Evolutionary conservation across 768 basidiomycete species (phyloP), one percentile per base, ranked within the genome.

Genomic region (Mycena galopus): DNA sequence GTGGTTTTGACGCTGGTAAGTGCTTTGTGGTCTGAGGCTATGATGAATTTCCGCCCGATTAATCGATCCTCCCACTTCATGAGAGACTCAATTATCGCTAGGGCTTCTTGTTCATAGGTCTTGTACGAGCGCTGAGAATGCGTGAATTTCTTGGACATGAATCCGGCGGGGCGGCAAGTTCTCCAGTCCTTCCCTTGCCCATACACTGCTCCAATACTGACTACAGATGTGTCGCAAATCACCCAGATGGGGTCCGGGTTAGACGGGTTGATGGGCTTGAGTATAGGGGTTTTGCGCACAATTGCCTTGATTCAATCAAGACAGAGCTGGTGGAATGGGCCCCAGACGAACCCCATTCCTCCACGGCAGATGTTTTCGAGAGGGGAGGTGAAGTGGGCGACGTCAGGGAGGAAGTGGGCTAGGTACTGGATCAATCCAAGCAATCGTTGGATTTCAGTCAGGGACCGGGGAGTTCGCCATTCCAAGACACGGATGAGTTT

Each of bases 101-200:
- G 23, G 0, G 64, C 64, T 25, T 65, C 64, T 7, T 65, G 64
- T 23, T 65, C 64, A 19, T 65, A 65, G 9, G 64, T 65, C 27
- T 65, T 65, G 27, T 65, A 65, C 2, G 64, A 65, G 6, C 51
- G 30, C 33, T 65, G 63, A 3, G 63, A 32, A 4, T 53, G 8
- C 0, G 65, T 66, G 39, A 66, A 66, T 23, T 66, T 66, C 53
- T 66, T 66, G 25, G 65, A 66, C 16, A 66, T 11, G 19, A 66
- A 66, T 1, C 65, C 65, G 1, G 65, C 65, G 8, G 65, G 65
- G 0, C 65, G 53, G 35, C 65, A 66, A 4, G 11, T 66, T 1
- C 25, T n/a, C 65, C 65, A 66, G 6, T 66, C 65, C 0, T 33
- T 33, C 14, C 65, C 65, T n/a, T 66, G 65, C 1, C 65, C 55